Base-by-base conservation (phyloP, 768 basidiomycete species). In the Butyriboletus loyo region DNA sequence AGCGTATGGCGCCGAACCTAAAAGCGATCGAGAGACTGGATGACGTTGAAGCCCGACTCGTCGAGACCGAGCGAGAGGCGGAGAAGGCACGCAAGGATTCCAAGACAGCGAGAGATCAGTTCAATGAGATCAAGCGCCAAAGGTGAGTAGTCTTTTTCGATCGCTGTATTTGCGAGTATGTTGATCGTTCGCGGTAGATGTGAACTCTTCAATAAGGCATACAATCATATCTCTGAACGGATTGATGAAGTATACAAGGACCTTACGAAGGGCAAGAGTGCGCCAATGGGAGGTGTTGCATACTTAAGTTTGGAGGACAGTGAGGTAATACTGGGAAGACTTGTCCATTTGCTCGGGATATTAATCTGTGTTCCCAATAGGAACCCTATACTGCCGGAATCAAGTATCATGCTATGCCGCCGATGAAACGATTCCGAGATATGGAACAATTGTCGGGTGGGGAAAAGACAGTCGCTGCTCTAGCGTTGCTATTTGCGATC, bases 381-480 rank as follows among this genome's bases (percentile, higher is more conserved):
- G 89, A 91, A 71, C 91, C 92, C 1, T 93, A 93, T 58, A 77
- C 75, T 21, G 85, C 82, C 34, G 92, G 97, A 49, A 92, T 99
- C 75, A 98, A 97, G 70, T 98, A 98, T 67, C 96, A 98, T 65
- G 95, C 96, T 1, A 99, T 98, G 97, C 97, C 97, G 0, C 97
- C 97, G 1, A 96, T 98, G 87, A 99, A 99, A 69, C 89, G 94
- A 2, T 98, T 98, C 80, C 82, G 95, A 55, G 97, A 98, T 66
- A 98, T 98, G 95, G 95, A 98, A 53, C 96, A 98, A 68, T 76
- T 98, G 14, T 98, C 95, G 0, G 97, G 96, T 49, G 97, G 96
- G 21, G 97, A 99, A 69, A 98, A 98, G 75, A 98, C 97, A 0
- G 95, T 98, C 43, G 97, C 97, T 7, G 96, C 96, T 6, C 75